Evolutionary conservation across 345 rosid species (phyloP).

Genomic region (Eucalyptus erythrocorys): DNA sequence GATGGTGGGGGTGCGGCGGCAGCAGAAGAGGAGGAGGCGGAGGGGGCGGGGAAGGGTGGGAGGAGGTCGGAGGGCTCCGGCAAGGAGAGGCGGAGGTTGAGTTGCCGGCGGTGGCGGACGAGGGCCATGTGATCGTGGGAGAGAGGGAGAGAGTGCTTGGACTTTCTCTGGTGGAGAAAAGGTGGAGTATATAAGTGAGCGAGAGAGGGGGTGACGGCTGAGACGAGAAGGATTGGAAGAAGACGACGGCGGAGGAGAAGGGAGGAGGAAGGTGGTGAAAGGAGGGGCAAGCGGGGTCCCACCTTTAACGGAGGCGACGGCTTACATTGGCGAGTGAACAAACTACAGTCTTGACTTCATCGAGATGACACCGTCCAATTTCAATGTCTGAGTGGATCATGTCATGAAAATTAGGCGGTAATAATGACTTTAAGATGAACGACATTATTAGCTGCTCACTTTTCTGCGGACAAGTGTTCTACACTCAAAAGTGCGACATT

Average conservation of each 20-base stretch:
- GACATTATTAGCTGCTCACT: not conserved
- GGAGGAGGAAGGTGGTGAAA: not conserved
- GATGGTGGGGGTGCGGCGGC: not conserved
- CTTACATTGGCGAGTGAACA: not conserved
- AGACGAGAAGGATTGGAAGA: not conserved
- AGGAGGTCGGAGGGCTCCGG: not conserved
- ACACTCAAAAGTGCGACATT: too few relatives aligned
- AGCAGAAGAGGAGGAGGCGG: not conserved
- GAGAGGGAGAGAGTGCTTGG: not conserved
- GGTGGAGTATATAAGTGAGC: not conserved
- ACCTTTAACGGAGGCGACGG: not conserved
- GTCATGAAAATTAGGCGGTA: not conserved
- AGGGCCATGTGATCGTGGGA: constrained; percentile 2
- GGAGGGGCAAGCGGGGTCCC: too few relatives aligned
- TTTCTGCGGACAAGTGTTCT: not conserved
- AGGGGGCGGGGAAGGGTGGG: constrained; percentile 22
- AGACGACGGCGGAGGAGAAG: not conserved
- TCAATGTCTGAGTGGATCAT: not conserved
- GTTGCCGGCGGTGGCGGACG: constrained; percentile 12
- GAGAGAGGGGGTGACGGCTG: not conserved
- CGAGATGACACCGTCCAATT: not conserved
- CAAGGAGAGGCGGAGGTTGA: not conserved
- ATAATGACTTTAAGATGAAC: not conserved
- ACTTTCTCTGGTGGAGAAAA: not conserved
- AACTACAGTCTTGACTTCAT: not conserved